These are phyloP conservation scores for Russula ochroleuca DNA, from an alignment of 768 basidiomycete genomes.

Conservation along the genomic window DNA sequence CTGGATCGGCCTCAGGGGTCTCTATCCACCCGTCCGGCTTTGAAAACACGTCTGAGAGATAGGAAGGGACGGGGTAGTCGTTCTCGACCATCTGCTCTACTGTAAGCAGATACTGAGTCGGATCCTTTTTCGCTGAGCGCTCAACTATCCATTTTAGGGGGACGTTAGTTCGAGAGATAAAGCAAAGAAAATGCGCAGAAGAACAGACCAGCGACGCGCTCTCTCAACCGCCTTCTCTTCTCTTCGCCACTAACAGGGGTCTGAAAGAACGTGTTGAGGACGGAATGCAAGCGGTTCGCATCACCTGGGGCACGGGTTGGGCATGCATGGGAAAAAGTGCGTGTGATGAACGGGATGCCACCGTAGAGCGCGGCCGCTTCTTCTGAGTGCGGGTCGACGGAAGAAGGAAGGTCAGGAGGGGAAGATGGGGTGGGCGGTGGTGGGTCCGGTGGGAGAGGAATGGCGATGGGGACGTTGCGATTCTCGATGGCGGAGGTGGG, in stretches of 20 bases:
- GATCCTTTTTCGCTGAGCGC: conserved; percentile 55
- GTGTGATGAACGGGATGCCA: conserved; percentile 62
- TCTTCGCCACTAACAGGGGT: conserved; percentile 76
- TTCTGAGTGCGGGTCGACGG: conserved; percentile 17
- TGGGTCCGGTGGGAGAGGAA: conserved; percentile 41
- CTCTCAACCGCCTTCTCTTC: conserved; percentile 58
- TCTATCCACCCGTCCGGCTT: conserved; percentile 76
- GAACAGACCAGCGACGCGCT: conserved; percentile 40
- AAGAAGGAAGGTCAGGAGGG: conserved; percentile 27
- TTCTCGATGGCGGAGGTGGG: conserved; percentile 64
- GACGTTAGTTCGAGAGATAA: not conserved
- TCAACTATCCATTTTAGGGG: conserved; percentile 45
- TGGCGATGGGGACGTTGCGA: conserved; percentile 50
- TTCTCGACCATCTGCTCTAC: conserved; percentile 90
- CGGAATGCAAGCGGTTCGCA: conserved; percentile 75
- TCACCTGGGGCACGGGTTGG: conserved; percentile 94
- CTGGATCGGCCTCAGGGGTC: conserved; percentile 51
- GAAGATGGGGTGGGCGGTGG: conserved; percentile 5
- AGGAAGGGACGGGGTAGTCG: conserved; percentile 86
- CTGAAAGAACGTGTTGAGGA: conserved; percentile 78
- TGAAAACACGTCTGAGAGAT: conserved; percentile 68
- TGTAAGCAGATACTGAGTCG: conserved; percentile 67
- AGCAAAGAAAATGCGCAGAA: not conserved
- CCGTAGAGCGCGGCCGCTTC: conserved; percentile 28
- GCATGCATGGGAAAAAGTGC: conserved; percentile 86